Evolutionary conservation across 148 eudicot species (phyloP).

Genomic region (Rhododendron mucronatum): DNA sequence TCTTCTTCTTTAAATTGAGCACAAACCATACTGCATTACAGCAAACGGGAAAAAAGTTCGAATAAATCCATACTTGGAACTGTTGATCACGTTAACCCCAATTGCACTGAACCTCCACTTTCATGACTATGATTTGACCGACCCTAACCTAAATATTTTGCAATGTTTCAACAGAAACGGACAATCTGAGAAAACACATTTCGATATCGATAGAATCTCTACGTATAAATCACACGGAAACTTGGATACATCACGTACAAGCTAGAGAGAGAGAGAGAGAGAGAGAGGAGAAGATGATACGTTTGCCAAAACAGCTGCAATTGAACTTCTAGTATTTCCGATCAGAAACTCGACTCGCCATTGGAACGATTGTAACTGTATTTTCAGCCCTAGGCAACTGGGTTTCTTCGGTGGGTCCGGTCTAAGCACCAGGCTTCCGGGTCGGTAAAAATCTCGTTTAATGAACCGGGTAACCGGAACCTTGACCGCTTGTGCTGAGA

Average conservation of each 20-base stretch:
- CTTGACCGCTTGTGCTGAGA: too few species aligned
- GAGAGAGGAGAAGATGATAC: not conserved
- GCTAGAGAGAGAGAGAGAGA: not conserved
- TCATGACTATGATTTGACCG: not conserved
- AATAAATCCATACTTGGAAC: not conserved
- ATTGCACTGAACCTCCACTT: not conserved
- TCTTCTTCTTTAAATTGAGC: not conserved
- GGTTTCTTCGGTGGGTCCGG: not conserved
- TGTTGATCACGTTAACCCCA: not conserved
- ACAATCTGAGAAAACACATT: not conserved
- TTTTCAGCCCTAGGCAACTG: not conserved
- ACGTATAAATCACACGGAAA: not conserved
- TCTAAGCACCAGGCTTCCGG: not conserved
- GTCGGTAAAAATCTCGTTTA: not conserved
- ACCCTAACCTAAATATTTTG: too few species aligned
- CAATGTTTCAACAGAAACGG: not conserved
- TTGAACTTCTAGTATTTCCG: not conserved
- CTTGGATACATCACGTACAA: not conserved
- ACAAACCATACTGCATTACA: not conserved
- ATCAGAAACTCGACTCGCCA: not conserved
- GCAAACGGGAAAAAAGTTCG: too few species aligned
- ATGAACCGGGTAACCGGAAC: too few species aligned
- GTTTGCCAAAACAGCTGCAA: not conserved
- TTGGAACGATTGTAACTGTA: not conserved
- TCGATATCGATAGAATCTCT: not conserved